These are phyloP conservation scores for Mycena metata DNA, from an alignment of 768 basidiomycete genomes.

Conservation along the genomic window DNA sequence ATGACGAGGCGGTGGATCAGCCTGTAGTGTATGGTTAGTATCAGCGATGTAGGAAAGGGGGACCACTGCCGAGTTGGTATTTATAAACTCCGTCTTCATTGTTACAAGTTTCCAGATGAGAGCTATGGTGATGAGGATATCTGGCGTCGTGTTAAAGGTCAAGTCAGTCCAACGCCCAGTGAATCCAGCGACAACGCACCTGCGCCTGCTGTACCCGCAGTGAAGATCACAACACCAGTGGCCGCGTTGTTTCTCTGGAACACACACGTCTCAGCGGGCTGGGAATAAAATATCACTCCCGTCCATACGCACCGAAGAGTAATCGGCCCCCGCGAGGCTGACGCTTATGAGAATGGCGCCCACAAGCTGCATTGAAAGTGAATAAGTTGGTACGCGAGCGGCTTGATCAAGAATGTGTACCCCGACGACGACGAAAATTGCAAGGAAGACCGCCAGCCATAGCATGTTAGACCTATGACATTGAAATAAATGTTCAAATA, in stretches of 20 bases:
- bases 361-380: background rate
- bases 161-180: background rate
- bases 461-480: background rate
- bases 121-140: slow-evolving; percentile 9
- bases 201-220: background rate
- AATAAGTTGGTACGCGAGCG: background rate
- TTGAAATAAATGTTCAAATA: background rate
- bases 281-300: background rate
- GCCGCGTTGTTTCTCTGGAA: background rate
- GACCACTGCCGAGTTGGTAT: background rate
- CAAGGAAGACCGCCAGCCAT: background rate
- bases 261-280: background rate
- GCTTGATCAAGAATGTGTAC: background rate
- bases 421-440: background rate
- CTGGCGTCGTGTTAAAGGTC: background rate
- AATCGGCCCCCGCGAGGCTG: background rate
- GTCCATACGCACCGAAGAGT: background rate
- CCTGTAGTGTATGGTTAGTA: background rate
- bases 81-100: background rate
- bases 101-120: slow-evolving; percentile 10
- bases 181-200: background rate
- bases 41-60: background rate
- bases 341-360: background rate
- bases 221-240: background rate
- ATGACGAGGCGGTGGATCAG: slow-evolving; percentile 19